Evolutionary conservation across 2,329 filamentous ascomycete genomes (phyloP), one percentile per base, ranked within the genome.

Genomic region (Aspergillus clavatus): DNA sequence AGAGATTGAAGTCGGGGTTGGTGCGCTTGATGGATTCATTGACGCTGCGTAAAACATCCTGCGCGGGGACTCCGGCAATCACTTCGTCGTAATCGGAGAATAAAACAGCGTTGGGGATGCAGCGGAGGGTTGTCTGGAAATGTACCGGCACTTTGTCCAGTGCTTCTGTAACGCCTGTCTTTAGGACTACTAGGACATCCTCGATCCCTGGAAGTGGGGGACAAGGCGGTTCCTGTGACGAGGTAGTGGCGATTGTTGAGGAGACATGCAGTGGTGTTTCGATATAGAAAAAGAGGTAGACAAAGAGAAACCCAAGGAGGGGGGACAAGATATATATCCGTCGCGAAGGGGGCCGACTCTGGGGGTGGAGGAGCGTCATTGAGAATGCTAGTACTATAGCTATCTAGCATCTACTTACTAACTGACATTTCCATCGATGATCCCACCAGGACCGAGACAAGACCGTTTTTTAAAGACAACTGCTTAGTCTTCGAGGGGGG

Each of bases 101-200:
- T 55, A 83, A 73, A 31, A 75, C 70, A 46, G 74, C 76, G 57
- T 80, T 65, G 23, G 76, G 73, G 35, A 78, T 71, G 65, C 79
- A 82, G 50, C 69, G 67, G 14, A 82, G 67, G 0, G 77, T 77
- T 3, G 76, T 78, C 44, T 70, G 59, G 38, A 80, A 70, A 54
- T 81, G 78, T 3, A 72, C 61, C 2, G 78, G 76, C 2, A 82
- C 69, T 57, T 80, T 79, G 21, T 74, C 69, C 39, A 67, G 61
- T 8, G 78, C 71, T 55, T 82, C 78, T 2, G 77, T 78, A 11
- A 79, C 77, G 45, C 79, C 80, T 0, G 80, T 82, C 51, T 77
- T 76, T 40, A 83, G 67, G 8, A 81, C 65, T n/a, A 82, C 71
- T 45, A 81, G 73, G 33, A 81, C 61, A 52, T 81, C 69, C 2